These are phyloP conservation scores for Lotmaria passim DNA, from an alignment of 208 protist genomes.

Conservation along the genomic window DNA sequence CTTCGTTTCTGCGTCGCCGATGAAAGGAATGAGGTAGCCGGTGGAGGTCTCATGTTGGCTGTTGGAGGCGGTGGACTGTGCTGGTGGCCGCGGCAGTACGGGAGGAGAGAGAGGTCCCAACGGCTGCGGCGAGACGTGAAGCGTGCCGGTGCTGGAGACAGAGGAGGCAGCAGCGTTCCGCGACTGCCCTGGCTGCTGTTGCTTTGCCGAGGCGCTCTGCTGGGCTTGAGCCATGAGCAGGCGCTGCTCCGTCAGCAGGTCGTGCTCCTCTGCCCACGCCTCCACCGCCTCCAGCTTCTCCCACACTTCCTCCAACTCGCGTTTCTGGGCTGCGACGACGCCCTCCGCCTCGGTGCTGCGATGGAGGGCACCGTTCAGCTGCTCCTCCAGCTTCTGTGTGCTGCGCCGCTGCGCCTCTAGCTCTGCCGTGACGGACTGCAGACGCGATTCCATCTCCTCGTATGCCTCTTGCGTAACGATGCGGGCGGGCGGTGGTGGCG, in stretches of 20 bases:
- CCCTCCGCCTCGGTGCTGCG: conserved; percentile 20
- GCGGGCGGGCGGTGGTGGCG: background rate
- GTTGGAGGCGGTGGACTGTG: background rate
- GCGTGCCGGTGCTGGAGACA: background rate
- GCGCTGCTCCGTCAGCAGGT: conserved; percentile 19
- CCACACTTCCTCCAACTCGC: conserved; percentile 52
- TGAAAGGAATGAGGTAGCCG: background rate
- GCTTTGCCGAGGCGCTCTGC: background rate
- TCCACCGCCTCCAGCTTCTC: conserved; percentile 44
- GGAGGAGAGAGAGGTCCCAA: background rate
- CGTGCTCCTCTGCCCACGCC: conserved; percentile 23
- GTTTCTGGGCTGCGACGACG: conserved; percentile 27
- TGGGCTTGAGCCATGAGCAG: conserved; percentile 9
- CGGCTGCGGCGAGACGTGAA: background rate
- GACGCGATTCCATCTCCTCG: conserved; percentile 25
- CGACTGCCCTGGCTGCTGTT: background rate
- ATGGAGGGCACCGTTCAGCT: conserved; percentile 54
- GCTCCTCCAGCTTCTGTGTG: conserved; percentile 33
- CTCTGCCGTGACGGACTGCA: conserved; percentile 21
- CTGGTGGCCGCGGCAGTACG: background rate
- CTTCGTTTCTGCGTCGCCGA: conserved; percentile 4
- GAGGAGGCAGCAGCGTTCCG: background rate
- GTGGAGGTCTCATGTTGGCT: background rate
- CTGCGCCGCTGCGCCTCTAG: conserved; percentile 23
- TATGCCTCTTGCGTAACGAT: conserved; percentile 15